Evolutionary conservation across 1,139 yeast species (phyloP).

Genomic region (Blastobotrys arbuscula): DNA sequence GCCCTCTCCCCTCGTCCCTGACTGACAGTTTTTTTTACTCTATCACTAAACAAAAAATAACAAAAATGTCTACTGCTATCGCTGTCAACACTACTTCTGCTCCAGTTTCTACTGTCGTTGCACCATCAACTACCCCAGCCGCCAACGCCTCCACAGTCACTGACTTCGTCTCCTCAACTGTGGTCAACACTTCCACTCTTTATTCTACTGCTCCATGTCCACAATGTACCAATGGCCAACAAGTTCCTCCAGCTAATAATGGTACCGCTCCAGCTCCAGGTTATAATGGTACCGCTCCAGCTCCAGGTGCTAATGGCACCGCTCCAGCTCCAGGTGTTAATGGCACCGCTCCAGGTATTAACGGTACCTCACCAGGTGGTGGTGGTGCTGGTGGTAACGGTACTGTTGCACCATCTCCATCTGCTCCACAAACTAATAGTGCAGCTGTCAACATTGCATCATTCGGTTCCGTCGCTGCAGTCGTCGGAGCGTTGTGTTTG

Average conservation of each 20-base stretch:
- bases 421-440: conserved; percentile 6
- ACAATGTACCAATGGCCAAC: neutral
- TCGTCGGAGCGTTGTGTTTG: conserved; percentile 9
- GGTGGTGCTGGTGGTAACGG: neutral
- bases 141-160: conserved; percentile 4
- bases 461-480: conserved; percentile 8
- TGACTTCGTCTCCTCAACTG: conserved; percentile 4
- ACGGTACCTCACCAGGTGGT: neutral
- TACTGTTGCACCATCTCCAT: conserved; percentile 7
- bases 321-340: neutral
- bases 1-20: neutral
- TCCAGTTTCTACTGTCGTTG: neutral
- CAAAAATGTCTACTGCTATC: conserved; percentile 6
- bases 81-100: conserved; percentile 1
- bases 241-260: neutral
- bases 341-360: neutral
- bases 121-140: neutral
- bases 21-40: neutral
- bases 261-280: neutral
- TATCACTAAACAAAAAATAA: neutral
- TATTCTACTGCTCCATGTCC: conserved; percentile 9
- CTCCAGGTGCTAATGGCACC: neutral
- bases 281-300: conserved; percentile 5
- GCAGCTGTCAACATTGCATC: conserved; percentile 4
- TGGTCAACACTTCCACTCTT: conserved; percentile 5